Percentiles rank a stretch among this genome's conserved stretches.
Conservation (phyloP, 2,329 filamentous ascomycete species). For the Colletotrichum abscissum region DNA sequence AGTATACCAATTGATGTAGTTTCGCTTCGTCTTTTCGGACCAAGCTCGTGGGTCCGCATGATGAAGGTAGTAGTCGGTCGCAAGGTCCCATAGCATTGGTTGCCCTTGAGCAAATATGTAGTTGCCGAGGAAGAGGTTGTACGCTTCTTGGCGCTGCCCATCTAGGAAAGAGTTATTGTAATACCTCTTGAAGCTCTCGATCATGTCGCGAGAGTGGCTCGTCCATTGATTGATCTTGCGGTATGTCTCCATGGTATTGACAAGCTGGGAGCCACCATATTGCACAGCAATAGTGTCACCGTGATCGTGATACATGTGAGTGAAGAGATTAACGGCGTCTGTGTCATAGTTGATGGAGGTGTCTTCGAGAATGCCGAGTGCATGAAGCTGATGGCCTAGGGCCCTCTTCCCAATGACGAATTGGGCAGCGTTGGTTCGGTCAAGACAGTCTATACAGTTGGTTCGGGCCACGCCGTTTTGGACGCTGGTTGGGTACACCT, state of each 20-base stretch:
- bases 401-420: slow-evolving; percentile 97
- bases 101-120: slow-evolving; percentile 90
- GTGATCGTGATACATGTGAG: slow-evolving; percentile 98
- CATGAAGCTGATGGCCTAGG: slow-evolving; percentile 90
- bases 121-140: slow-evolving; percentile 96
- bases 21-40: slow-evolving; percentile 69
- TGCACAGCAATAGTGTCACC: slow-evolving; percentile 98
- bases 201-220: slow-evolving; percentile 97
- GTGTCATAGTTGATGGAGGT: slow-evolving; percentile 91
- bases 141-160: slow-evolving; percentile 96
- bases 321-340: slow-evolving; percentile 95
- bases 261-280: slow-evolving; percentile 95
- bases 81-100: slow-evolving; percentile 96
- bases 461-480: slow-evolving; percentile 95
- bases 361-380: slow-evolving; percentile 85
- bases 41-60: slow-evolving; percentile 85
- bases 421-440: slow-evolving; percentile 96
- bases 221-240: slow-evolving; percentile 99
- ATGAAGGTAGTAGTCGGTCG: slow-evolving; percentile 96
- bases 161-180: slow-evolving; percentile 99
- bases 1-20: slow-evolving; percentile 93
- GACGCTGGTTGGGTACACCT: slow-evolving; percentile 72
- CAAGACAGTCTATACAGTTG: slow-evolving; percentile 97
- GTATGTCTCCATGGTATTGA: slow-evolving; percentile 99
- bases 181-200: slow-evolving; percentile 98